These are phyloP conservation scores for Coemansia sp. DNA, from an alignment of 192 early-diverging fungal genomes.

Conservation along the genomic window DNA sequence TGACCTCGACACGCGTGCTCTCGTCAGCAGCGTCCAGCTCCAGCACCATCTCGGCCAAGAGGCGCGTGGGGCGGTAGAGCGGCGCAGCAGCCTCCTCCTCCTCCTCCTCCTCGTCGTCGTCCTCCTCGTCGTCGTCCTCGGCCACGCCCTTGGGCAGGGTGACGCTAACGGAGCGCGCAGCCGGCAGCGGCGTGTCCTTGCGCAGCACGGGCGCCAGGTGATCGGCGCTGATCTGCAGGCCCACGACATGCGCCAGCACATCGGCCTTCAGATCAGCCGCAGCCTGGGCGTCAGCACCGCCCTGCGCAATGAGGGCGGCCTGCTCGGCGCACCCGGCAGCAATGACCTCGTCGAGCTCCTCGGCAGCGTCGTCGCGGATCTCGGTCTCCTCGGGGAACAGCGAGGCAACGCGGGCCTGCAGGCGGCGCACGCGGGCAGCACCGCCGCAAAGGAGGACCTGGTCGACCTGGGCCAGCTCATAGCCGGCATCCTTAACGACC, in stretches of 20 bases:
- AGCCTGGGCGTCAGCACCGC: constrained; percentile 15
- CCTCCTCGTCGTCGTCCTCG: constrained; percentile 58
- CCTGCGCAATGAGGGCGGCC: constrained; percentile 70
- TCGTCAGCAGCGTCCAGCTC: constrained; percentile 33
- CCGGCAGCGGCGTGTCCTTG: constrained; percentile 83
- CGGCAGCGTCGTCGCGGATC: constrained; percentile 65
- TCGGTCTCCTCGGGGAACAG: constrained; percentile 71
- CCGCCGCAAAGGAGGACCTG: constrained; percentile 92
- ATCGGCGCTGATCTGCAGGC: constrained; percentile 70
- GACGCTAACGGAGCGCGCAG: constrained; percentile 74
- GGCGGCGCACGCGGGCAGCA: constrained; percentile 80
- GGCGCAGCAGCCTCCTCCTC: constrained; percentile 18
- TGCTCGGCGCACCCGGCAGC: constrained; percentile 89
- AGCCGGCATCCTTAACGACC: constrained; percentile 65
- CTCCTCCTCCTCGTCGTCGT: constrained; percentile 44
- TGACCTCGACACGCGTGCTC: constrained; percentile 39
- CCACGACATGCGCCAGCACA: constrained; percentile 67
- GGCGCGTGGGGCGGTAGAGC: constrained; percentile 42
- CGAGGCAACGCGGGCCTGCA: constrained; percentile 71
- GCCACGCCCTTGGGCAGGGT: constrained; percentile 58
- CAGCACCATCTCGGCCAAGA: constrained; percentile 52
- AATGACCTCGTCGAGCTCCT: constrained; percentile 94
- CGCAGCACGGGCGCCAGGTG: constrained; percentile 79
- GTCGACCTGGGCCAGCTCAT: constrained; percentile 75
- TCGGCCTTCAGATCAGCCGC: constrained; percentile 16